Percentiles rank a stretch among this genome's conserved stretches.
These are phyloP conservation scores for Penicillium longicatenatum DNA, from an alignment of 495 filamentous ascomycete species.

Conservation along the genomic window DNA sequence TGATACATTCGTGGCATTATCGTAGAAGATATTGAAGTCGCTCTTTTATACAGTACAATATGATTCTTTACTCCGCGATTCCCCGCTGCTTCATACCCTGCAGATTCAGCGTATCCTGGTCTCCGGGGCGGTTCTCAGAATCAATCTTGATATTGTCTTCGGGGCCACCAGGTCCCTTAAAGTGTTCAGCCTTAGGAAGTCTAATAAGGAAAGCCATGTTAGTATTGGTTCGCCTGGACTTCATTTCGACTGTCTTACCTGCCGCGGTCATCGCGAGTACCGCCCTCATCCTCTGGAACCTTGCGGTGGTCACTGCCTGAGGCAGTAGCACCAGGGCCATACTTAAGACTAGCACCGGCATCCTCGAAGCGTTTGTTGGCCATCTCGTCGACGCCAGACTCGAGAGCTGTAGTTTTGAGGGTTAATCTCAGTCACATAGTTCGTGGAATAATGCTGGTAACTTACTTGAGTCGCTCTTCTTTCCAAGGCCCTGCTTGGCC, in stretches of 20 bases:
- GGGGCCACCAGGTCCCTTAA: conserved; percentile 53
- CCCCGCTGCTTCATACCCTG: conserved; percentile 33
- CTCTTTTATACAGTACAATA: conserved; percentile 9
- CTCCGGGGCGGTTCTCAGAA: conserved; percentile 25
- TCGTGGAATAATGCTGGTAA: not conserved
- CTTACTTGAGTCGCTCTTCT: conserved; percentile 51
- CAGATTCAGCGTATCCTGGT: conserved; percentile 42
- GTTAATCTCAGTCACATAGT: not conserved
- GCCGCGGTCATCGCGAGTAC: conserved; percentile 47
- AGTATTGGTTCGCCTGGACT: not conserved
- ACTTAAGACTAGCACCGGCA: conserved; percentile 38
- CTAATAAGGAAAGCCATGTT: conserved; percentile 19
- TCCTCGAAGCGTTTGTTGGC: conserved; percentile 47
- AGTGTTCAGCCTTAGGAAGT: conserved; percentile 49
- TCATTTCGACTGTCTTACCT: conserved; percentile 24
- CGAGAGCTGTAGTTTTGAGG: conserved; percentile 34
- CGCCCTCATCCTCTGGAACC: conserved; percentile 55
- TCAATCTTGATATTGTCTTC: conserved; percentile 31
- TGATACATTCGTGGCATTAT: not conserved
- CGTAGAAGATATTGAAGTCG: too few species aligned
- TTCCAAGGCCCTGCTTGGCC: conserved; percentile 48
- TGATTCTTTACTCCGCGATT: conserved; percentile 17
- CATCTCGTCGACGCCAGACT: conserved; percentile 56
- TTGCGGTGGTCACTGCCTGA: conserved; percentile 53
- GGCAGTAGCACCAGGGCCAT: conserved; percentile 48